These are phyloP conservation scores for Ganoderma sp. DNA, from an alignment of 1,284 basidiomycete species.

Conservation along the genomic window DNA sequence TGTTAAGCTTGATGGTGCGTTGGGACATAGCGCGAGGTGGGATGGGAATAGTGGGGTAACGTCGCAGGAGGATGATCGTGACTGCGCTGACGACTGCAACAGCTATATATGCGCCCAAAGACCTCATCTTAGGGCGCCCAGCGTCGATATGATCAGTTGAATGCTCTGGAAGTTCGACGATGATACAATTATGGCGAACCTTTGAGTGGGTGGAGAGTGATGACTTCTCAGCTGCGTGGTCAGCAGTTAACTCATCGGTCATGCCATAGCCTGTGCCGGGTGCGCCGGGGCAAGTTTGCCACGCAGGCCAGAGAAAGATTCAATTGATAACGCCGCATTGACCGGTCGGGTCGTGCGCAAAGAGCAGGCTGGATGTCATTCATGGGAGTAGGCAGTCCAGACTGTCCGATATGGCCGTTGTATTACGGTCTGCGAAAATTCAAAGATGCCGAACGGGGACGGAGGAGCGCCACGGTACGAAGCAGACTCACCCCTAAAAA, in stretches of 20 bases:
- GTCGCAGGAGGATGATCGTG: slow-evolving; percentile 29
- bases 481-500: neutral
- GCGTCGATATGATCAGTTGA: slow-evolving; percentile 20
- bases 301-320: neutral
- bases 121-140: slow-evolving; percentile 13
- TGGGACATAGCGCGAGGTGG: slow-evolving; percentile 42
- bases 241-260: neutral
- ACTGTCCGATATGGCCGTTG: neutral
- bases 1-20: slow-evolving; percentile 58
- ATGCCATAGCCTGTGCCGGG: neutral
- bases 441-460: neutral
- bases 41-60: slow-evolving; percentile 25
- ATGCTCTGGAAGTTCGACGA: neutral
- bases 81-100: slow-evolving; percentile 28
- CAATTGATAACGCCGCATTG: slow-evolving; percentile 3
- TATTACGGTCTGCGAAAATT: too few species aligned
- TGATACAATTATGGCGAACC: slow-evolving; percentile 16
- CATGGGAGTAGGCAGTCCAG: neutral
- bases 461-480: neutral
- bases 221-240: neutral
- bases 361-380: neutral
- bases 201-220: neutral
- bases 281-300: neutral
- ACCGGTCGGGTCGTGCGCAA: neutral
- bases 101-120: slow-evolving; percentile 27